A percentile compares a stretch with the other conserved stretches of the same genome.
Conservation (phyloP, 257 asterid genomes). For the Osmanthus fragrans region DNA sequence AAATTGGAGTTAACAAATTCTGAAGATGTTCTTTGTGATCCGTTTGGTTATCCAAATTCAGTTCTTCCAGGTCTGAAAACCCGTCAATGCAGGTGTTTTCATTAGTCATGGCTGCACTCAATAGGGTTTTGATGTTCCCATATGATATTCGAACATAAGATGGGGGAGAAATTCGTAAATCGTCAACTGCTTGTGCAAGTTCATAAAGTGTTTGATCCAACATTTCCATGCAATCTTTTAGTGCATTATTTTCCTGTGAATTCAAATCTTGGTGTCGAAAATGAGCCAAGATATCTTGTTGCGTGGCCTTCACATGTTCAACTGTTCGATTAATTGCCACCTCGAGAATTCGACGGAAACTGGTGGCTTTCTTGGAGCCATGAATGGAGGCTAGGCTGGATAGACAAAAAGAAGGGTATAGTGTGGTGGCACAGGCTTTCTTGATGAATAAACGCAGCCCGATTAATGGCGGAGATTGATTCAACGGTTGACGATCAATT, state of each 20-base stretch:
- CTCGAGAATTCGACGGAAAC: slow-evolving; percentile 31
- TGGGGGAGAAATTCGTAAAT: slow-evolving; percentile 29
- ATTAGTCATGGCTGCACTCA: slow-evolving; percentile 75
- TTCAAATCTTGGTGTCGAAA: slow-evolving; percentile 38
- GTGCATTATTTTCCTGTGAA: slow-evolving; percentile 43
- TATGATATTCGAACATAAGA: slow-evolving; percentile 31
- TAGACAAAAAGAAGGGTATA: slow-evolving; percentile 45
- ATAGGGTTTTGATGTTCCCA: slow-evolving; percentile 49
- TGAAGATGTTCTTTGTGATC: slow-evolving; percentile 34
- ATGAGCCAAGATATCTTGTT: slow-evolving; percentile 15
- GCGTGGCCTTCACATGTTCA: slow-evolving; percentile 26
- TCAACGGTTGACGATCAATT: slow-evolving; percentile 5
- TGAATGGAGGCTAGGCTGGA: slow-evolving; percentile 36
- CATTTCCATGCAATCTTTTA: slow-evolving; percentile 57
- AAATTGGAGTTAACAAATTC: slow-evolving; percentile 47
- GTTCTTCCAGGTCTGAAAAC: slow-evolving; percentile 49
- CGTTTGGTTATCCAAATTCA: slow-evolving; percentile 12
- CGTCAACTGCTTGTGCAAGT: slow-evolving; percentile 40
- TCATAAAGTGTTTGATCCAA: slow-evolving; percentile 59
- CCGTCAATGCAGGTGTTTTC: slow-evolving; percentile 73
- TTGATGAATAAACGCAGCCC: slow-evolving; percentile 38
- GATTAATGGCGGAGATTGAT: background rate
- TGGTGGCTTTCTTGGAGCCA: slow-evolving; percentile 28
- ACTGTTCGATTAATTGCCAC: slow-evolving; percentile 40
- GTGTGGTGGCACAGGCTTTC: slow-evolving; percentile 46